Evolutionary conservation across 1,284 basidiomycete species (phyloP), one percentile per base, ranked within the genome.

Genomic region (Rhodotorula sp.): DNA sequence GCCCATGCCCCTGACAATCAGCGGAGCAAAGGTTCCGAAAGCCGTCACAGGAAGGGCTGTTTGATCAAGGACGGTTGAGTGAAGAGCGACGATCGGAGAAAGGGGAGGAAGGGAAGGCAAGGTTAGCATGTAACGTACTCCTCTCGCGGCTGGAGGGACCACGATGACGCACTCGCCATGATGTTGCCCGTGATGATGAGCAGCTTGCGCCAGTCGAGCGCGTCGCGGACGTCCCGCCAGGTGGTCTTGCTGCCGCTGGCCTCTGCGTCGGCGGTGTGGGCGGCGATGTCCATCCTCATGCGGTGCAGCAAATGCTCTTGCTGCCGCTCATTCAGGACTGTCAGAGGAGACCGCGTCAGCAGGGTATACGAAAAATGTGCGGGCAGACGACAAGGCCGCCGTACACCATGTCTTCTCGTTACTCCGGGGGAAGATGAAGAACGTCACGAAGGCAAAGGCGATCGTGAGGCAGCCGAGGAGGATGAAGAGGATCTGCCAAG

Each of bases 191-290:
- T 27, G 41, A 75, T 44, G 46, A 70, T 70, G 42, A 70, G 19
- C 55, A 73, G 59, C 48, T 73, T 67, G 60, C 59, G 65, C 74
- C 74, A 75, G 57, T 69, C 68, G 44, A 64, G 58, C 0, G 72
- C 72, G 34, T 75, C 71, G 13, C 58, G 68, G 25, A 71, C 52
- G 53, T 75, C 71, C 17, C 67, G 49, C 41, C 49, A 55, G 10
- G 68, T 70, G 54, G 68, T 67, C 17, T 55, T 53, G 23, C n/a
- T 13, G 4, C 64, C 48, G 17, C 25, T 10, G 2, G 56, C 64
- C n/a, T 34, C 34, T 10, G 13, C 23, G 8, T 50, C 60, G 12
- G 25, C 17, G 2, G 49, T 50, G 49, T 50, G 48, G 8, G 27
- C 25, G 1, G 60, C 70, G 19, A 61, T 21, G 41, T 74, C 73